These are phyloP conservation scores for Xerophyta viscosa DNA, from an alignment of 106 monocot species.

Conservation along the genomic window DNA sequence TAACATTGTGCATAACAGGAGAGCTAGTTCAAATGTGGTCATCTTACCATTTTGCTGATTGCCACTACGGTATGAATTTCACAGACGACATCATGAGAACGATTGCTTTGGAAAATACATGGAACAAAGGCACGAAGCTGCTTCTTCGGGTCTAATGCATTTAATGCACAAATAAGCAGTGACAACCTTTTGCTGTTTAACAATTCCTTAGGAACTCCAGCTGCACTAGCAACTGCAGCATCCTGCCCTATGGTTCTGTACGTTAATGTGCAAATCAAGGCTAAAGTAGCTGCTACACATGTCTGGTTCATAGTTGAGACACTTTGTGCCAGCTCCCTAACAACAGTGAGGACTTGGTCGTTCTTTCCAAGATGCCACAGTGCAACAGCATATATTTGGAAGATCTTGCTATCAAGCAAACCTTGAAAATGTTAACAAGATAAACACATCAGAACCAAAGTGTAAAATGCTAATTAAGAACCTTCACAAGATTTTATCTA, in stretches of 20 bases:
- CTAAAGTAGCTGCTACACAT: conserved; percentile 42
- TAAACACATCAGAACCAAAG: not conserved
- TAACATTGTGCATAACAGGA: too few relatives aligned
- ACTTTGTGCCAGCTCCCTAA: conserved; percentile 41
- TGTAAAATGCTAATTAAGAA: not conserved
- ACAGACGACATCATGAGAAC: conserved; percentile 24
- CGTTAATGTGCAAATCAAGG: conserved; percentile 67
- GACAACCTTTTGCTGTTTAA: conserved; percentile 39
- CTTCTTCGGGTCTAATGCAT: conserved; percentile 47
- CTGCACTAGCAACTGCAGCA: conserved; percentile 26
- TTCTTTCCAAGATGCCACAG: conserved; percentile 68
- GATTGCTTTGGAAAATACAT: conserved; percentile 13
- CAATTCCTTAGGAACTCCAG: conserved; percentile 47
- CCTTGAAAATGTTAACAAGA: conserved; percentile 29
- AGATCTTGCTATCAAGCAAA: conserved; percentile 39
- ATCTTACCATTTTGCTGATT: conserved; percentile 58
- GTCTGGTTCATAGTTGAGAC: conserved; percentile 39
- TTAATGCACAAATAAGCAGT: conserved; percentile 39
- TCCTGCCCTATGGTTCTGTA: conserved; percentile 63
- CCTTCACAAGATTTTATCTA: too few relatives aligned
- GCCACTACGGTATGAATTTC: conserved; percentile 62
- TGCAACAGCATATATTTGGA: conserved; percentile 81
- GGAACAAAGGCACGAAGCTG: conserved; percentile 38
- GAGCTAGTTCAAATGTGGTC: not conserved
- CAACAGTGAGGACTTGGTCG: conserved; percentile 47